Base-by-base conservation (phyloP, 768 basidiomycete genomes). In the Pulveroboletus sp. region DNA sequence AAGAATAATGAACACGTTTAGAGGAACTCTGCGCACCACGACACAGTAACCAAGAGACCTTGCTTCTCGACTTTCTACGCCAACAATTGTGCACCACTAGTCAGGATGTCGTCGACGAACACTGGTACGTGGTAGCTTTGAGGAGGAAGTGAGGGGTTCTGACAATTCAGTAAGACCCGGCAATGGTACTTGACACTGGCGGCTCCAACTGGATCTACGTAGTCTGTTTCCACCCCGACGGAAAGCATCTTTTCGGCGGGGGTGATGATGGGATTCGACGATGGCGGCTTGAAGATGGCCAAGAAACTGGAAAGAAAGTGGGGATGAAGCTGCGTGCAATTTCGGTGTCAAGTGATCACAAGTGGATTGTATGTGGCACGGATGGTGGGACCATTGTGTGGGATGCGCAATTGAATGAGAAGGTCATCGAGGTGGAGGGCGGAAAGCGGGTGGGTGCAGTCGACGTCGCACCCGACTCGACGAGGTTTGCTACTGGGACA, bases 241-340 rank as follows among this genome's bases (percentile, higher is more conserved):
- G 40, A 17, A 17, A 17, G 9, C 15, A 27, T 9, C 8, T n/a
- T 6, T 27, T 39, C 7, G 38, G 38, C 7, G 21, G 38, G 21
- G 10, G 9, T 14, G 14, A 6, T 11, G 12, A 17, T 2, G 26
- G 26, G n/a, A 17, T 41, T 11, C 40, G 10, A 28, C 15, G 26
- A 11, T 41, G 40, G 40, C 10, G 26, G n/a, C 10, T 28, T 11
- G 3, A n/a, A 0, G 26, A 41, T 4, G 26, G 40, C 1, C 6
- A 41, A 41, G n/a, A 41, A 6, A 10, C 27, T 10, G 10, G n/a
- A 17, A 7, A n/a, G 9, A 15, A 17, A 7, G 6, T 15, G 5
- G n/a, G 26, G 11, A 10, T 17, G 9, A 1, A 0, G 0, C 3
- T 41, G 1, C 0, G 0, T 1, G 26, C 26, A 1, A 17, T 41